Evolutionary conservation across 2,329 filamentous ascomycete species (phyloP).

Genomic region (Cyphellophora europaea): DNA sequence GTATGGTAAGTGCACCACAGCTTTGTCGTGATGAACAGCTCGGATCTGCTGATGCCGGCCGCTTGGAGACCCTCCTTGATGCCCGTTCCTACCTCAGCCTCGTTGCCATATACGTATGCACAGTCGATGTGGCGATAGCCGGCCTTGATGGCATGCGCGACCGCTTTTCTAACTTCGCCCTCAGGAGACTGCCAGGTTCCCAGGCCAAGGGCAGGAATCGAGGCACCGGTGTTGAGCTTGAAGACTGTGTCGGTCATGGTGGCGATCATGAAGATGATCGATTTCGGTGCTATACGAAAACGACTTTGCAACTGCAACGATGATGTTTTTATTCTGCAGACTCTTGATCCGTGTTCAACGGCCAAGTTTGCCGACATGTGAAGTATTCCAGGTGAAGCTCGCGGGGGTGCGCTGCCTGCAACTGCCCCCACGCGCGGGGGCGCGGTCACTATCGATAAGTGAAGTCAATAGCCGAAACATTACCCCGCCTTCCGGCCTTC

Average conservation of each 20-base stretch:
- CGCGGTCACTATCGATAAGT: no score
- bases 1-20: slow-evolving; percentile 59
- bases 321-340: not conserved
- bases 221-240: slow-evolving; percentile 39
- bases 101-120: slow-evolving; percentile 46
- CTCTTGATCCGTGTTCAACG: not conserved
- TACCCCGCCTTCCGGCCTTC: no score
- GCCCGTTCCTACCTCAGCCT: slow-evolving; percentile 56
- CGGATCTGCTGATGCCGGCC: slow-evolving; percentile 52
- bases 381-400: no score
- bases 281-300: not conserved
- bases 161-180: slow-evolving; percentile 37
- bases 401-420: no score
- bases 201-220: slow-evolving; percentile 41
- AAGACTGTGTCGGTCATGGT: slow-evolving; percentile 20
- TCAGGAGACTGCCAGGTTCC: slow-evolving; percentile 47
- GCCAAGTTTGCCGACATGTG: no score
- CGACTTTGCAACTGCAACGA: not conserved
- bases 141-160: slow-evolving; percentile 31
- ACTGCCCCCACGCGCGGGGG: no score
- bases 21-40: slow-evolving; percentile 62
- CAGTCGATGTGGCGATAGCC: slow-evolving; percentile 31
- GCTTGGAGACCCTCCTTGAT: slow-evolving; percentile 41
- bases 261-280: not conserved
- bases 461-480: no score